phyloP scores from a whole-genome alignment of 805 yeast genomes.

The Schwanniomyces yamadae region DNA sequence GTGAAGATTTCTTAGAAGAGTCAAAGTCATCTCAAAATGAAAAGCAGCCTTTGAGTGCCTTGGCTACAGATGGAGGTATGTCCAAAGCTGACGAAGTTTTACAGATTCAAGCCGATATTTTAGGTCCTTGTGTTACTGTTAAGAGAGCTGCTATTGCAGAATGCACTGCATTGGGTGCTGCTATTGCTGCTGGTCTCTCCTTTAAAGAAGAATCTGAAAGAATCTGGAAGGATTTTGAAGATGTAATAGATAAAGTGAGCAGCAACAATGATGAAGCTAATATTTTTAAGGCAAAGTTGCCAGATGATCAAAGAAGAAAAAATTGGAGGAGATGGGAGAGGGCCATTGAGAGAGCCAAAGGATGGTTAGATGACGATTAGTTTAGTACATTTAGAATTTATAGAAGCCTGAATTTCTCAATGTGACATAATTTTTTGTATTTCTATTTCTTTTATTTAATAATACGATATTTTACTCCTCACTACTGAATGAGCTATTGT shows the following conservation, averaged over 20 bases:
- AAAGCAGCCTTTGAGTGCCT: slow-evolving; percentile 45
- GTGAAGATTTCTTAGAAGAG: slow-evolving; percentile 57
- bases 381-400: neutral
- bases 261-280: slow-evolving; percentile 26
- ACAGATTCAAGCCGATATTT: slow-evolving; percentile 90
- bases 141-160: slow-evolving; percentile 80
- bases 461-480: no score
- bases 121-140: slow-evolving; percentile 84
- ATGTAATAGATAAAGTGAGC: slow-evolving; percentile 49
- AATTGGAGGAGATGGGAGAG: slow-evolving; percentile 79
- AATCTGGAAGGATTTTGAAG: slow-evolving; percentile 75
- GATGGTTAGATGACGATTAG: slow-evolving; percentile 61
- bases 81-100: slow-evolving; percentile 85
- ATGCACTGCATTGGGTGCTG: slow-evolving; percentile 95
- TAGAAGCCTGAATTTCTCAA: neutral
- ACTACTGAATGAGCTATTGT: slow-evolving; percentile 21
- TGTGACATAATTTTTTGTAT: no score
- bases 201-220: slow-evolving; percentile 49
- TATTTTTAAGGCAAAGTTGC: slow-evolving; percentile 42
- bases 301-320: slow-evolving; percentile 57
- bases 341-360: slow-evolving; percentile 77
- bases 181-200: slow-evolving; percentile 87
- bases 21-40: slow-evolving; percentile 44
- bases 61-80: slow-evolving; percentile 95
- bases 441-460: no score